These are phyloP conservation scores for Liriodendron chinense DNA, from an alignment of 164 flowering plant genomes.

Conservation along the genomic window DNA sequence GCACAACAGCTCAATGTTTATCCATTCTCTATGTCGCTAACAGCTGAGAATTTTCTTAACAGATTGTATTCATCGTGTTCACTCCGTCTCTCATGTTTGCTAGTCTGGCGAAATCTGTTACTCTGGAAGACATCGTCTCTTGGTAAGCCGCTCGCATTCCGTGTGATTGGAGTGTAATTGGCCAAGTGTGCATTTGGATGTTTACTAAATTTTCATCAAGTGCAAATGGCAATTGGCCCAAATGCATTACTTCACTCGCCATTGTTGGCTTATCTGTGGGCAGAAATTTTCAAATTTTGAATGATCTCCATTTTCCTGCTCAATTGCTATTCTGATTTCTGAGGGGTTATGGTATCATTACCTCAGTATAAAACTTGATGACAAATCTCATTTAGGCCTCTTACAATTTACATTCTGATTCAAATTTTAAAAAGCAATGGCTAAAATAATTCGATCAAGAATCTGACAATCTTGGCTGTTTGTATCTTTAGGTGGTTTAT, in stretches of 20 bases:
- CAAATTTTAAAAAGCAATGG: not conserved
- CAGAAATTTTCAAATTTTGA: no score
- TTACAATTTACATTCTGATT: not conserved
- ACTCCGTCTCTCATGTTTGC: slow-evolving; percentile 83
- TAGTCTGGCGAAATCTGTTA: slow-evolving; percentile 71
- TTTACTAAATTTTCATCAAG: no score
- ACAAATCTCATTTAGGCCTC: not conserved
- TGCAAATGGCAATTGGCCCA: no score
- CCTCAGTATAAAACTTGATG: not conserved
- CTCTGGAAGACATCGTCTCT: slow-evolving; percentile 74
- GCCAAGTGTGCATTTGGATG: not conserved
- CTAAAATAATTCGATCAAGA: not conserved
- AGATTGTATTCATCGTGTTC: slow-evolving; percentile 83
- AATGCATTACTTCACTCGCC: no score
- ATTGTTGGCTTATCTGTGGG: no score
- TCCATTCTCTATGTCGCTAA: not conserved
- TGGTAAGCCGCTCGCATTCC: slow-evolving; percentile 42
- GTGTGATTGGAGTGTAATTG: not conserved
- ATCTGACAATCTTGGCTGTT: not conserved
- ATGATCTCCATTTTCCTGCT: not conserved
- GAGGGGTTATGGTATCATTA: not conserved
- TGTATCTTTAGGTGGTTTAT: slow-evolving; percentile 81
- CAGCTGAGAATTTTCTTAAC: slow-evolving; percentile 15
- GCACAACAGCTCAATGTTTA: not conserved
- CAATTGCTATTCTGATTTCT: no score